Percentiles rank a stretch among this genome's conserved stretches.
Conservation (phyloP, 176 grass and related monocot genomes). For the Juncus inflexus region DNA sequence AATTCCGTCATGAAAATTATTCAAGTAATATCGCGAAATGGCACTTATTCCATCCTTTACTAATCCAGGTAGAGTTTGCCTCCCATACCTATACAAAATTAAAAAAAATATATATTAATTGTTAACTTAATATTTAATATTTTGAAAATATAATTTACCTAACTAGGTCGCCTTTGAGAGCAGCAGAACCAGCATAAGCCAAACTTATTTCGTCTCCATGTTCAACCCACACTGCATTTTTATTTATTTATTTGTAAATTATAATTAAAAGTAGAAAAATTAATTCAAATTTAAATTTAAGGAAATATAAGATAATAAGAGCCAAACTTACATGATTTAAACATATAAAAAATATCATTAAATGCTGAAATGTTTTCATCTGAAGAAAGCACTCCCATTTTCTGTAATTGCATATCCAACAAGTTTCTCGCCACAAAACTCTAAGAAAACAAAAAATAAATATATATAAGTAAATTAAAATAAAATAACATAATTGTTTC, state of each 20-base stretch:
- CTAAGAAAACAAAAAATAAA: conserved; percentile 39
- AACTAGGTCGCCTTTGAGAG: conserved; percentile 89
- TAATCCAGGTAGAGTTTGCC: conserved; percentile 85
- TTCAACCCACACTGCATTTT: conserved; percentile 71
- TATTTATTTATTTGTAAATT: conserved; percentile 17
- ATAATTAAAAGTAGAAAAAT: conserved; percentile 14
- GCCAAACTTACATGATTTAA: conserved; percentile 70
- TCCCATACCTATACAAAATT: conserved; percentile 64
- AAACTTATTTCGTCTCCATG: conserved; percentile 97
- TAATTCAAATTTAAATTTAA: background rate
- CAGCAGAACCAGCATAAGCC: conserved; percentile 91
- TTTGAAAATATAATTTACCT: conserved; percentile 42
- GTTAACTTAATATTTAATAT: too few relatives aligned
- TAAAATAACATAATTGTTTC: conserved; percentile 1
- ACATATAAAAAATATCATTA: conserved; percentile 56
- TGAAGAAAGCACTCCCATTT: conserved; percentile 61
- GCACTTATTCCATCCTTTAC: conserved; percentile 91
- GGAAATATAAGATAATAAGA: conserved; percentile 20
- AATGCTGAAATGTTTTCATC: conserved; percentile 66
- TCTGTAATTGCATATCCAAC: conserved; percentile 66
- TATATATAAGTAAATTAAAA: conserved; percentile 7
- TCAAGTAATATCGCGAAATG: conserved; percentile 97
- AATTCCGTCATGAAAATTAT: conserved; percentile 96
- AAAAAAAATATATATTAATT: background rate
- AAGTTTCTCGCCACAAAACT: conserved; percentile 87